These are phyloP conservation scores for Neotropicomus parvogracilis DNA, from an alignment of 1,284 basidiomycete species.

Conservation along the genomic window DNA sequence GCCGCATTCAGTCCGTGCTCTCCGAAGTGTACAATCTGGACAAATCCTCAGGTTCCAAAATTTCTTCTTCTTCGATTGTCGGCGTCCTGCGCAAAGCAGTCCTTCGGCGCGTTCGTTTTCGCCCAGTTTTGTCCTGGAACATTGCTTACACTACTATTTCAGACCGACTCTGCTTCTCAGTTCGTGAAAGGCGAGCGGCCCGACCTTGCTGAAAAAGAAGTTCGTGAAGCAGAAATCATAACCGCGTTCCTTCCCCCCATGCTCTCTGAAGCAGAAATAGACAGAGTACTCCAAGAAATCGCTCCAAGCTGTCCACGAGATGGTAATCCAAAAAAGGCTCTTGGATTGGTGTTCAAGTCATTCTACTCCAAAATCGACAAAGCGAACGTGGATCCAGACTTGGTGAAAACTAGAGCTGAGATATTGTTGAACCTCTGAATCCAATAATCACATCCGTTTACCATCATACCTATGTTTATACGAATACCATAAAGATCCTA, in stretches of 20 bases:
- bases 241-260: constrained; percentile 56
- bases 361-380: constrained; percentile 63
- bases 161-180: constrained; percentile 60
- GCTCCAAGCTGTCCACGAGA: constrained; percentile 32
- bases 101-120: constrained; percentile 50
- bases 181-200: constrained; percentile 53
- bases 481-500: constrained; percentile 4
- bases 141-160: constrained; percentile 5
- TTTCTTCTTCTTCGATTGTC: constrained; percentile 44
- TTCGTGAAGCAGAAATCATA: constrained; percentile 52
- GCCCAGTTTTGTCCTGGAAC: not conserved
- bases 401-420: constrained; percentile 52
- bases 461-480: not conserved
- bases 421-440: constrained; percentile 34
- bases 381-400: constrained; percentile 50
- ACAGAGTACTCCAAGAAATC: constrained; percentile 44
- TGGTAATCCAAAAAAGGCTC: constrained; percentile 36
- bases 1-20: constrained; percentile 51
- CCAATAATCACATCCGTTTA: not conserved
- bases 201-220: constrained; percentile 65
- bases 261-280: constrained; percentile 52
- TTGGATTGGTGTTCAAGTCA: constrained; percentile 53
- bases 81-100: constrained; percentile 57
- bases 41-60: constrained; percentile 46
- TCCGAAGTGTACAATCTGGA: constrained; percentile 67